Evolutionary conservation across 371 early-diverging fungal genomes (phyloP), one percentile per base, ranked within the genome.

Genomic region (Mucor indicus): DNA sequence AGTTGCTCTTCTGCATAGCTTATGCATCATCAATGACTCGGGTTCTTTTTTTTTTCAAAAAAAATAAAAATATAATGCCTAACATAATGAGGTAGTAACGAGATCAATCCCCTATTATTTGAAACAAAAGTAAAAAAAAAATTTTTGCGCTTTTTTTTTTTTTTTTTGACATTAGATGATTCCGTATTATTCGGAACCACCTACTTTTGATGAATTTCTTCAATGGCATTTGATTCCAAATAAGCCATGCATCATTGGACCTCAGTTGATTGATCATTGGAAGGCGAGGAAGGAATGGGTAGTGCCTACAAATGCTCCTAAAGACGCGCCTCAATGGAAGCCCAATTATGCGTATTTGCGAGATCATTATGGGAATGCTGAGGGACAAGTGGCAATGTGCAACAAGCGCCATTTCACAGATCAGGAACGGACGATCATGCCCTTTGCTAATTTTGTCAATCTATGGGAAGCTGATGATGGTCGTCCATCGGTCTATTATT

Each of bases 201-300:
- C 69, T 0, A 57, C 53, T 21, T 83, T 80, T 35, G 35, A 65
- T 6, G 62, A 77, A 10, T 88, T 88, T 57, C 63, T 79, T 1
- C 38, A 58, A 3, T 51, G 67, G 0, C 81, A 80, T 41, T 62
- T 86, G 24, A 60, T 65, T 3, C 78, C 81, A 27, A 86, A 86
- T 55, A 21, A 57, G 1, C 89, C 89, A 4, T 27, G 30, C n/a
- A 45, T 88, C 11, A 67, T 88, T 36, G 85, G 85, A 0, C 67
- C 84, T 1, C 35, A 57, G 0, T 56, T 81, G 20, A 85, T 83
- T 0, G 27, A 48, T 1, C n/a, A 52, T 38, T 88, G 89, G 89
- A 55, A 62, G 7, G 83, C 84, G 3, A 70, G 84, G 9, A 58
- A 62, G 13, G 72, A 80, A 42, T 88, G 89, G 89, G 77, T 84